Conservation (phyloP, 371 early-diverging fungal genomes). For the Smittium culicis region DNA sequence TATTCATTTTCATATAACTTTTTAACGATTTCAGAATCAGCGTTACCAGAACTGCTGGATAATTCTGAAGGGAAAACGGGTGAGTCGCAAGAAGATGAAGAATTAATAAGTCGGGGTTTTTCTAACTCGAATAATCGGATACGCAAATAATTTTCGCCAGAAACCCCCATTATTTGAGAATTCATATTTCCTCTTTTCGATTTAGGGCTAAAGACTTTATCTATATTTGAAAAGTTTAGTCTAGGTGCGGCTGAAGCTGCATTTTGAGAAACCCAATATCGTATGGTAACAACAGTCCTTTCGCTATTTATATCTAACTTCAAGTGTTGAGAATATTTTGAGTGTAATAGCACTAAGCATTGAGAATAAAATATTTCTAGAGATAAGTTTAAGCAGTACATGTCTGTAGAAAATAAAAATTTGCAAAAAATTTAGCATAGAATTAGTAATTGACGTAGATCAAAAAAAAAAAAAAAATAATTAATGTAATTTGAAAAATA, state of each 20-base stretch:
- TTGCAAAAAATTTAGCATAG: neutral
- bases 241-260: slow-evolving; percentile 10
- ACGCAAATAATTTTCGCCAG: slow-evolving; percentile 17
- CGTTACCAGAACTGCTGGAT: neutral
- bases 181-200: neutral
- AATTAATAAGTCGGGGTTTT: slow-evolving; percentile 24
- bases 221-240: neutral
- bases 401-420: slow-evolving; percentile 37
- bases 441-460: too few species aligned
- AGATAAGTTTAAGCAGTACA: slow-evolving; percentile 47
- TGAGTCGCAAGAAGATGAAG: slow-evolving; percentile 17
- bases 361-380: slow-evolving; percentile 50
- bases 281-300: slow-evolving; percentile 38
- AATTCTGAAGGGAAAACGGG: slow-evolving; percentile 7
- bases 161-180: slow-evolving; percentile 3
- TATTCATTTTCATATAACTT: neutral
- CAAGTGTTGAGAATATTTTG: slow-evolving; percentile 50
- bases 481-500: neutral
- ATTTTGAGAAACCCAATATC: slow-evolving; percentile 40
- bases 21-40: neutral
- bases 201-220: neutral
- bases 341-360: slow-evolving; percentile 39
- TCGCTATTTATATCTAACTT: slow-evolving; percentile 42
- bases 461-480: neutral
- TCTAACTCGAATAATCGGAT: slow-evolving; percentile 17